Percentiles rank a stretch among this genome's conserved stretches.
phyloP scores from a whole-genome alignment of 2,329 filamentous ascomycete genomes.

The Talaromyces sp. region DNA sequence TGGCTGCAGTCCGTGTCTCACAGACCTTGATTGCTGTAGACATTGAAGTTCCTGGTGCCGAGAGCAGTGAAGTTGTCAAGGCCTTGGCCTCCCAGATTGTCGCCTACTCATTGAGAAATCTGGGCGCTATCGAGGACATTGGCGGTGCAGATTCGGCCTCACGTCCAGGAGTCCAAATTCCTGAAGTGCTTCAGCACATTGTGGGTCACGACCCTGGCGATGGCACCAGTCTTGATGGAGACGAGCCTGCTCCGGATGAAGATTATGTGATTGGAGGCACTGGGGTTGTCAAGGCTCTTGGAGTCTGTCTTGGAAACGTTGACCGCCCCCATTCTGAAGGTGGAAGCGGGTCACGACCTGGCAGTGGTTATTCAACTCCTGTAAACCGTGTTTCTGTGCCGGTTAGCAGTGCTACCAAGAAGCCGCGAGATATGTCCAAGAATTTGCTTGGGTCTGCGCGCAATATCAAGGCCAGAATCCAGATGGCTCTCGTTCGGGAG shows the following conservation, averaged over 20 bases:
- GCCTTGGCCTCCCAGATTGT: constrained; percentile 91
- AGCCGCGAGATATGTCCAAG: constrained; percentile 89
- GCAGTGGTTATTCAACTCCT: constrained; percentile 51
- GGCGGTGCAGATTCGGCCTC: constrained; percentile 39
- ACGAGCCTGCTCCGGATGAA: constrained; percentile 71
- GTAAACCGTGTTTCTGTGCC: constrained; percentile 45
- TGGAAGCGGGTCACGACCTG: constrained; percentile 35
- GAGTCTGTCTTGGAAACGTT: constrained; percentile 82
- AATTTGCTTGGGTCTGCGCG: constrained; percentile 79
- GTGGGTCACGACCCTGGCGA: constrained; percentile 62
- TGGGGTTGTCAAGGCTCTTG: constrained; percentile 87
- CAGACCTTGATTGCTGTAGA: constrained; percentile 81
- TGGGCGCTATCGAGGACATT: constrained; percentile 62
- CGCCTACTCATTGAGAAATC: constrained; percentile 85
- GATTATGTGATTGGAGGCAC: constrained; percentile 96
- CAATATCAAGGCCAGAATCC: constrained; percentile 77
- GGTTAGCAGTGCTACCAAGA: constrained; percentile 45
- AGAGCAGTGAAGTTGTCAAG: constrained; percentile 85
- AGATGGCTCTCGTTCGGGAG: constrained; percentile 75
- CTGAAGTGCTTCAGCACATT: constrained; percentile 79
- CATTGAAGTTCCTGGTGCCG: constrained; percentile 75
- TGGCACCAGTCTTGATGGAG: constrained; percentile 49
- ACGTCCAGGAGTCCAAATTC: constrained; percentile 54
- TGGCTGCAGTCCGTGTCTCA: constrained; percentile 80
- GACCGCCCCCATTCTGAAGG: constrained; percentile 45